These are phyloP conservation scores for Ettlia oleoabundans DNA, from an alignment of 139 green algal genomes.

Conservation along the genomic window DNA sequence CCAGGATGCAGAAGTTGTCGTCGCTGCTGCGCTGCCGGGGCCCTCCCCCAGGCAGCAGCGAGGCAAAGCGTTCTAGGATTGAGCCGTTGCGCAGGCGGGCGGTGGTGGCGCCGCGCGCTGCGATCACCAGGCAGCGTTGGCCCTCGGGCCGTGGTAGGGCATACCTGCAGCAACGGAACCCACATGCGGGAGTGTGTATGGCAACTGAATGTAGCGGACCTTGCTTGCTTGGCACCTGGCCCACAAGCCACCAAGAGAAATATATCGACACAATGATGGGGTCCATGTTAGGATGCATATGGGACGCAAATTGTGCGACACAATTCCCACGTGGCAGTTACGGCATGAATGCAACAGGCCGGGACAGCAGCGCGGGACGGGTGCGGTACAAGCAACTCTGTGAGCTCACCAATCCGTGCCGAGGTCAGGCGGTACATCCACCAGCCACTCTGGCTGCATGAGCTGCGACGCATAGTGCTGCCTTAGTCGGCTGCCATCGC, in stretches of 20 bases:
- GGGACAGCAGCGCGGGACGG: background rate
- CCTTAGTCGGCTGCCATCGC: background rate
- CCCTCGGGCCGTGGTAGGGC: constrained; percentile 87
- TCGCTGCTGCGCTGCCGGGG: background rate
- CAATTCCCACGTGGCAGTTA: too few relatives aligned
- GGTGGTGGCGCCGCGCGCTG: constrained; percentile 55
- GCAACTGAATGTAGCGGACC: too few relatives aligned
- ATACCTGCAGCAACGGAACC: constrained; percentile 60
- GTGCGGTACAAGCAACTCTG: background rate
- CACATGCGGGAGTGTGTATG: background rate
- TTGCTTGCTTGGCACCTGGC: too few relatives aligned
- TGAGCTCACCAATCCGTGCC: constrained; percentile 65
- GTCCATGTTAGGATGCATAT: too few relatives aligned
- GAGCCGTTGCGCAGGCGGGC: constrained; percentile 57
- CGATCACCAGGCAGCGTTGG: constrained; percentile 81
- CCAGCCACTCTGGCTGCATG: constrained; percentile 91
- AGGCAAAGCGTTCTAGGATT: constrained; percentile 68
- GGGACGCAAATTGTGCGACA: too few relatives aligned
- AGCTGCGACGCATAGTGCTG: constrained; percentile 76
- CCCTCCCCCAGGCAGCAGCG: constrained; percentile 61
- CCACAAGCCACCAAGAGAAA: too few relatives aligned
- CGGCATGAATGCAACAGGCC: background rate
- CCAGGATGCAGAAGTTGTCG: constrained; percentile 76
- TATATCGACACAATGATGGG: too few relatives aligned
- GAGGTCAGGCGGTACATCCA: constrained; percentile 83